Percentiles rank a stretch among this genome's conserved stretches.
phyloP scores from a whole-genome alignment of 2,329 filamentous ascomycete species.

The Alternaria sp. region DNA sequence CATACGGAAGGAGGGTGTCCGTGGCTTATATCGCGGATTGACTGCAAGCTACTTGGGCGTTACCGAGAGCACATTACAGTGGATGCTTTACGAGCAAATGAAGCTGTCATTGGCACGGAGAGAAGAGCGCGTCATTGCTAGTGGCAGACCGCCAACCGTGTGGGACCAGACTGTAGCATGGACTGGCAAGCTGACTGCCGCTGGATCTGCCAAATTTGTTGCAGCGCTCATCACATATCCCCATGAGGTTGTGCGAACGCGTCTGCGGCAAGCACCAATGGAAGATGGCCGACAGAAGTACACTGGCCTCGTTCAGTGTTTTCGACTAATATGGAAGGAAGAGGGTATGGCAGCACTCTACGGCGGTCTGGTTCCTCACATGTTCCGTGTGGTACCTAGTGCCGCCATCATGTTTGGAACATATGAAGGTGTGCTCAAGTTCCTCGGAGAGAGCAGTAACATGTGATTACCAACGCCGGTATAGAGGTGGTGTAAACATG shows the following conservation, averaged over 20 bases:
- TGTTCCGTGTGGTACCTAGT: conserved; percentile 88
- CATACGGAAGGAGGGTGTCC: conserved; percentile 77
- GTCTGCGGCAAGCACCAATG: conserved; percentile 83
- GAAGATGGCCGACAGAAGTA: conserved; percentile 78
- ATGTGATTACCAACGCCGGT: conserved; percentile 22
- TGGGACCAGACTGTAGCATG: conserved; percentile 80
- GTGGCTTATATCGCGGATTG: conserved; percentile 86
- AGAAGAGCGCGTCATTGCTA: conserved; percentile 62
- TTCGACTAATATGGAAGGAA: conserved; percentile 84
- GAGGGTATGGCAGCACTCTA: conserved; percentile 87
- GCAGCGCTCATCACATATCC: conserved; percentile 88
- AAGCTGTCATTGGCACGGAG: conserved; percentile 74
- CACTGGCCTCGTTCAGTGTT: conserved; percentile 86
- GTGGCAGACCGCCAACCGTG: conserved; percentile 66
- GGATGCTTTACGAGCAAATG: conserved; percentile 93
- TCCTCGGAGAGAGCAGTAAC: conserved; percentile 54
- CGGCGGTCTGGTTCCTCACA: conserved; percentile 87
- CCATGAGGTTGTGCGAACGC: conserved; percentile 86
- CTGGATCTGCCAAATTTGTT: conserved; percentile 83
- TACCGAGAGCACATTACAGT: conserved; percentile 87
- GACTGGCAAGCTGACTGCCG: conserved; percentile 79
- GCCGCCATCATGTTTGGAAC: conserved; percentile 97
- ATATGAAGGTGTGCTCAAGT: conserved; percentile 63
- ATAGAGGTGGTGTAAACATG: neutral
- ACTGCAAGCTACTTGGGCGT: conserved; percentile 92